phyloP scores from a whole-genome alignment of 352 stramenopile species.

The Phytopythium mirpurense region DNA sequence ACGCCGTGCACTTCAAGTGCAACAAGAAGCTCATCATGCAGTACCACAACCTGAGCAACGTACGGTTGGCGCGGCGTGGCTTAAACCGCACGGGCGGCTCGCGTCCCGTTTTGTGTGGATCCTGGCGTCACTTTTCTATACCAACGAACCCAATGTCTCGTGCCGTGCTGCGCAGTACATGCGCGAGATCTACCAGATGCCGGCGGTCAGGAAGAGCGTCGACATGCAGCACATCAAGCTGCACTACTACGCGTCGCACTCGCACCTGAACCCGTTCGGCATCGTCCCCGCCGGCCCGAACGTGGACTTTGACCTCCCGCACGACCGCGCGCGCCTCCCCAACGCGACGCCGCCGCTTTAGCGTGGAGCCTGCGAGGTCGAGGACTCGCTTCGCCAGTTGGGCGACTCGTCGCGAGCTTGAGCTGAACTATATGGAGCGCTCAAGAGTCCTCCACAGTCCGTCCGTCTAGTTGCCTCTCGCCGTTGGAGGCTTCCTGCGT shows the following conservation, averaged over 20 bases:
- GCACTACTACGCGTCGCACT: slow-evolving; percentile 96
- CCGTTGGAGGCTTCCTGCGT: not conserved
- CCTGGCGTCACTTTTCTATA: too few species aligned
- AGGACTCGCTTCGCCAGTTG: too few species aligned
- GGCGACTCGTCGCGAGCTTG: too few species aligned
- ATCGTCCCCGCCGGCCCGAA: slow-evolving; percentile 88
- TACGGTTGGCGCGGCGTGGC: not conserved
- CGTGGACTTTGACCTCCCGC: slow-evolving; percentile 38
- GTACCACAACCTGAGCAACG: slow-evolving; percentile 80
- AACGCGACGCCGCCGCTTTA: slow-evolving; percentile 19
- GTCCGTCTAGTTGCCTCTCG: not conserved
- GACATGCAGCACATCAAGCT: slow-evolving; percentile 97
- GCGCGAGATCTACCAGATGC: slow-evolving; percentile 91
- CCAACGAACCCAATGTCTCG: too few species aligned
- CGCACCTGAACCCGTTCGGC: slow-evolving; percentile 90
- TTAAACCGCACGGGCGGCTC: too few species aligned
- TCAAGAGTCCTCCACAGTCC: too few species aligned
- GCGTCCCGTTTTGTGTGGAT: too few species aligned
- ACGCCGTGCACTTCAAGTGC: slow-evolving; percentile 85
- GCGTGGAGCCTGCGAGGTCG: too few species aligned
- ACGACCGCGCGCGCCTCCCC: slow-evolving; percentile 62
- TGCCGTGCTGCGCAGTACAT: slow-evolving; percentile 48
- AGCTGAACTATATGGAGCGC: too few species aligned
- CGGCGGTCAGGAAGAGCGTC: slow-evolving; percentile 77
- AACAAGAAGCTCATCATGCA: slow-evolving; percentile 86